Evolutionary conservation across 140 eudicot species (phyloP).

Genomic region (Erigeron philadelphicus): DNA sequence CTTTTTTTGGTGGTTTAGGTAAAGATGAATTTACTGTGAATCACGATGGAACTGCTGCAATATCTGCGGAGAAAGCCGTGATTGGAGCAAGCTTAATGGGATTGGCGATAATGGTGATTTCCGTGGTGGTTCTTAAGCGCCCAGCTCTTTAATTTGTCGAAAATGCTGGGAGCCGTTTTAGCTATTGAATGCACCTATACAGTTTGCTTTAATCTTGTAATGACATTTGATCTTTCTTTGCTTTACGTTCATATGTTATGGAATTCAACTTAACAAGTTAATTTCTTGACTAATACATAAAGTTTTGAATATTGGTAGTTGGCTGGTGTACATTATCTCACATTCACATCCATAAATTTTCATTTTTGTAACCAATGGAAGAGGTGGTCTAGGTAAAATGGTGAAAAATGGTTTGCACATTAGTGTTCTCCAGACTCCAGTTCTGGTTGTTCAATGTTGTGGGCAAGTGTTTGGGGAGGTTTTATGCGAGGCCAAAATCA

Average conservation of each 20-base stretch:
- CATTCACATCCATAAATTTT: background rate
- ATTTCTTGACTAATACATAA: background rate
- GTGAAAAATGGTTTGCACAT: too few species aligned
- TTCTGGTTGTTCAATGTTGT: background rate
- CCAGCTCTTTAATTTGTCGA: conserved; percentile 41
- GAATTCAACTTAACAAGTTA: background rate
- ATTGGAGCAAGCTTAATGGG: conserved; percentile 55
- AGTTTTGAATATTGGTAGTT: background rate
- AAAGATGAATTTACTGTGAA: conserved; percentile 21
- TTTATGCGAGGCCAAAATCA: too few species aligned
- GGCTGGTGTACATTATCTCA: background rate
- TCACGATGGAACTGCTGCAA: conserved; percentile 36
- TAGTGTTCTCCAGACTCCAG: too few species aligned
- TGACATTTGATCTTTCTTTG: background rate
- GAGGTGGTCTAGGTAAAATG: too few species aligned
- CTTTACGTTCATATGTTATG: conserved; percentile 11
- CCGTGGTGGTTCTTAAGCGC: conserved; percentile 54
- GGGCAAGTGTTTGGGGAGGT: background rate
- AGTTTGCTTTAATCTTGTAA: conserved; percentile 9
- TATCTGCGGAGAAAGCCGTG: conserved; percentile 23
- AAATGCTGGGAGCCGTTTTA: conserved; percentile 11
- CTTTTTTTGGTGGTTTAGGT: conserved; percentile 41
- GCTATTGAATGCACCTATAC: background rate
- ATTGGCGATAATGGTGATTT: conserved; percentile 67
- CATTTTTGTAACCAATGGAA: background rate